A percentile compares a stretch with the other conserved stretches of the same genome.
phyloP scores from a whole-genome alignment of 1,284 basidiomycete genomes.

The Puccinia polysora region DNA sequence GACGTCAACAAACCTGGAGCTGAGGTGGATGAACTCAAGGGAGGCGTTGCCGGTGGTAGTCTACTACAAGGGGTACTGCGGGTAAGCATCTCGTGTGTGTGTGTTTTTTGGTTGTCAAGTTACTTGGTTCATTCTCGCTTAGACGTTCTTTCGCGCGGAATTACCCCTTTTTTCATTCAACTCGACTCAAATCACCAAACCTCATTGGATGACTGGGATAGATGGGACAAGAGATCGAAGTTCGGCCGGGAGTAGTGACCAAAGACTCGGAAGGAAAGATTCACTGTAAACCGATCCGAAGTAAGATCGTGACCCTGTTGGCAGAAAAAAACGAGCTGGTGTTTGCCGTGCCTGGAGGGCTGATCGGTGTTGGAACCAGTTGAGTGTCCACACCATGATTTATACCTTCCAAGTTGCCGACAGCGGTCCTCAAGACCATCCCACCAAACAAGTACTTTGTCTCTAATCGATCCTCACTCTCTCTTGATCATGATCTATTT shows the following conservation, averaged over 20 bases:
- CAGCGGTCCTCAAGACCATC: background rate
- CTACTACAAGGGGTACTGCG: constrained; percentile 86
- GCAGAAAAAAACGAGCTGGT: constrained; percentile 91
- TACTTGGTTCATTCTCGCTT: background rate
- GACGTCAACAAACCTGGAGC: constrained; percentile 99
- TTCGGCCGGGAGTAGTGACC: constrained; percentile 92
- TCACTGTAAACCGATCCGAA: constrained; percentile 88
- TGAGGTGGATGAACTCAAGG: constrained; percentile 93
- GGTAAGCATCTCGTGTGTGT: too few relatives aligned
- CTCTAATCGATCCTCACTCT: background rate
- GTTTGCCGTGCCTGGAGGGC: constrained; percentile 92
- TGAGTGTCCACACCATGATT: background rate
- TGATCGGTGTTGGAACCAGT: constrained; percentile 95
- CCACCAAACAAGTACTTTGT: background rate
- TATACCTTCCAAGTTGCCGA: background rate
- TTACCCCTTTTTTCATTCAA: background rate
- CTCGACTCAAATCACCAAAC: background rate
- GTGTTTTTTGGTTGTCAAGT: too few relatives aligned
- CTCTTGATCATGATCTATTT: background rate
- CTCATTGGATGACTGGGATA: constrained; percentile 39
- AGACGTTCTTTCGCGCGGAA: background rate
- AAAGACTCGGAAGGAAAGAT: constrained; percentile 88
- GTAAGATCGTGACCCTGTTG: constrained; percentile 80
- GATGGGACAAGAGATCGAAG: constrained; percentile 91
- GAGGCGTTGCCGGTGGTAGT: constrained; percentile 94